Conservation (phyloP, 2,329 filamentous ascomycete species). For the Colletotrichum australisinense region DNA sequence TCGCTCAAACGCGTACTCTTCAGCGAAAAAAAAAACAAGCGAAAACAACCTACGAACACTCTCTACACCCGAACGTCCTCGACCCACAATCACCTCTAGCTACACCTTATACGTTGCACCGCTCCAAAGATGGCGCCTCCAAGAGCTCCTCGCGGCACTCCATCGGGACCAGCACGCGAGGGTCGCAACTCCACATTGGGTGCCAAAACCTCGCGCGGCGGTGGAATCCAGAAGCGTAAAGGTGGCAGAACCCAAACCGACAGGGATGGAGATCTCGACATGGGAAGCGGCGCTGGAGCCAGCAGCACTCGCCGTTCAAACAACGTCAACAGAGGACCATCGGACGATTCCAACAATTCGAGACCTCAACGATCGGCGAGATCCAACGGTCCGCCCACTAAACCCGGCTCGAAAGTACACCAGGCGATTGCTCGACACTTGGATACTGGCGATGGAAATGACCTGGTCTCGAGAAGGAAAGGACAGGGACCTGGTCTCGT, state of each 20-base stretch:
- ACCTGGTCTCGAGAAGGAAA: constrained; percentile 35
- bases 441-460: constrained; percentile 34
- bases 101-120: not conserved
- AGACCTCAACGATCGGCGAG: constrained; percentile 46
- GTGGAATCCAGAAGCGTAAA: constrained; percentile 64
- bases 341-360: constrained; percentile 42
- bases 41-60: not conserved
- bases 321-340: constrained; percentile 41
- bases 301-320: constrained; percentile 44
- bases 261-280: constrained; percentile 70
- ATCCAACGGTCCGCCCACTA: constrained; percentile 35
- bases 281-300: constrained; percentile 53
- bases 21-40: not conserved
- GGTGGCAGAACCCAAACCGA: constrained; percentile 54
- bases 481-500: constrained; percentile 33
- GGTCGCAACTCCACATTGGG: constrained; percentile 43
- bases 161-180: constrained; percentile 43
- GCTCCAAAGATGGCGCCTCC: constrained; percentile 36
- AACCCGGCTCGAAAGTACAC: constrained; percentile 35
- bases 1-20: not conserved
- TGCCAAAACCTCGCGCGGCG: constrained; percentile 50
- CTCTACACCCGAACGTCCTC: not conserved
- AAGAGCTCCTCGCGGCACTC: constrained; percentile 33
- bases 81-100: not conserved
- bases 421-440: constrained; percentile 36